These are phyloP conservation scores for Abortiporus biennis DNA, from an alignment of 1,284 basidiomycete species.

Conservation along the genomic window DNA sequence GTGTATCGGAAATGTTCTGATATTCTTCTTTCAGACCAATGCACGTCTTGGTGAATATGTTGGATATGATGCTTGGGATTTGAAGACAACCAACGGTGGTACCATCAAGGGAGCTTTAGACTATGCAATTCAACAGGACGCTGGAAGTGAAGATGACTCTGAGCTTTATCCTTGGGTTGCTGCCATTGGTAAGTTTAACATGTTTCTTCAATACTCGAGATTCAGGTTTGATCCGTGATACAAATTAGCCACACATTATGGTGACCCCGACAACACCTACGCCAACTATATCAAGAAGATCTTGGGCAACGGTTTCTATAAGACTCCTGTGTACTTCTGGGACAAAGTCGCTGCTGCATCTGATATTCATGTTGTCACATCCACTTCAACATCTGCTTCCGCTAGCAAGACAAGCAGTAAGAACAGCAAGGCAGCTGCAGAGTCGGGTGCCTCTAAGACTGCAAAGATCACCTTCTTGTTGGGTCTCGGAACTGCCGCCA, in stretches of 20 bases:
- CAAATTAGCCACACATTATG: slow-evolving; percentile 39
- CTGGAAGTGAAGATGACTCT: slow-evolving; percentile 1
- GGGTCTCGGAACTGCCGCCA: slow-evolving; percentile 7
- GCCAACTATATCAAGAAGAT: slow-evolving; percentile 31
- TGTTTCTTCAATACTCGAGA: background rate
- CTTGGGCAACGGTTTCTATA: slow-evolving; percentile 31
- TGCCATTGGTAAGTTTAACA: background rate
- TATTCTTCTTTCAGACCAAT: slow-evolving; percentile 36
- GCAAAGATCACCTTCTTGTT: too few species aligned
- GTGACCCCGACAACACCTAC: slow-evolving; percentile 48
- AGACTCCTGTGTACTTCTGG: slow-evolving; percentile 47
- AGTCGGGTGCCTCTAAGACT: slow-evolving; percentile 1
- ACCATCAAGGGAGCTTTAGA: slow-evolving; percentile 55
- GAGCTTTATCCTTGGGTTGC: slow-evolving; percentile 7
- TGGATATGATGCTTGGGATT: slow-evolving; percentile 39
- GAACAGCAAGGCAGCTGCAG: background rate
- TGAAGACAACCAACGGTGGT: slow-evolving; percentile 37
- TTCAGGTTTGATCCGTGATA: background rate
- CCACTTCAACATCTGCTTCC: background rate
- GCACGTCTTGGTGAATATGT: slow-evolving; percentile 44
- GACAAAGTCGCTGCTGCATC: slow-evolving; percentile 18
- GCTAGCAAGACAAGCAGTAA: background rate
- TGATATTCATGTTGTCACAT: too few species aligned
- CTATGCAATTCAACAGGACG: slow-evolving; percentile 38
- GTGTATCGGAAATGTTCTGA: slow-evolving; percentile 7